These are phyloP conservation scores for Aspergillus quadricinctus DNA, from an alignment of 2,329 filamentous ascomycete genomes.

Conservation along the genomic window DNA sequence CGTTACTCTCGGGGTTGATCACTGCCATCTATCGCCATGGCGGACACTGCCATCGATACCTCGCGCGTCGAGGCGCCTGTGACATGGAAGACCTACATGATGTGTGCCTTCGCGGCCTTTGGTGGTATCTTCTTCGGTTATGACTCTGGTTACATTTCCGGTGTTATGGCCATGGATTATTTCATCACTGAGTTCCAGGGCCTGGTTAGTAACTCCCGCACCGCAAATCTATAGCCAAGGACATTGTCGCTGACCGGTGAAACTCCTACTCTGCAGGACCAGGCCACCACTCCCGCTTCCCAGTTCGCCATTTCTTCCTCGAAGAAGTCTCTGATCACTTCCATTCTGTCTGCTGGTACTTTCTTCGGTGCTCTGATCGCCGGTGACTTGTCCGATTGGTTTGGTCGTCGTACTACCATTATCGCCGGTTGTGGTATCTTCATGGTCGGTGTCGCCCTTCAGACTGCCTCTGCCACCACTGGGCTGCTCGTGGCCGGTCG, in stretches of 20 bases:
- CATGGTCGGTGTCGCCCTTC: slow-evolving; percentile 62
- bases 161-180: slow-evolving; percentile 48
- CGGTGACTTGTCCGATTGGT: slow-evolving; percentile 70
- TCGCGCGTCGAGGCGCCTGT: slow-evolving; percentile 56
- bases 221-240: background rate
- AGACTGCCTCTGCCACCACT: slow-evolving; percentile 55
- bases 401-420: slow-evolving; percentile 62
- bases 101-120: slow-evolving; percentile 59
- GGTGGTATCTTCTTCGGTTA: slow-evolving; percentile 60
- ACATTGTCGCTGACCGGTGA: background rate
- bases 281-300: slow-evolving; percentile 25
- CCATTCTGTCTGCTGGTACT: slow-evolving; percentile 71
- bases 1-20: background rate
- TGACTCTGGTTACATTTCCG: slow-evolving; percentile 54
- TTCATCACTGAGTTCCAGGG: slow-evolving; percentile 42
- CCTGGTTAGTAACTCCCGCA: slow-evolving; percentile 21
- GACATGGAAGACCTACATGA: slow-evolving; percentile 56
- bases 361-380: slow-evolving; percentile 76
- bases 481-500: slow-evolving; percentile 67
- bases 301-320: slow-evolving; percentile 44
- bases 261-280: slow-evolving; percentile 13
- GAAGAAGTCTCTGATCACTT: slow-evolving; percentile 62
- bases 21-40: slow-evolving; percentile 16
- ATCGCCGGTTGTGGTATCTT: slow-evolving; percentile 70
- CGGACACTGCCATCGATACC: slow-evolving; percentile 44